Base-by-base conservation (phyloP, 2,329 filamentous ascomycete genomes). In the Alternaria sp. region DNA sequence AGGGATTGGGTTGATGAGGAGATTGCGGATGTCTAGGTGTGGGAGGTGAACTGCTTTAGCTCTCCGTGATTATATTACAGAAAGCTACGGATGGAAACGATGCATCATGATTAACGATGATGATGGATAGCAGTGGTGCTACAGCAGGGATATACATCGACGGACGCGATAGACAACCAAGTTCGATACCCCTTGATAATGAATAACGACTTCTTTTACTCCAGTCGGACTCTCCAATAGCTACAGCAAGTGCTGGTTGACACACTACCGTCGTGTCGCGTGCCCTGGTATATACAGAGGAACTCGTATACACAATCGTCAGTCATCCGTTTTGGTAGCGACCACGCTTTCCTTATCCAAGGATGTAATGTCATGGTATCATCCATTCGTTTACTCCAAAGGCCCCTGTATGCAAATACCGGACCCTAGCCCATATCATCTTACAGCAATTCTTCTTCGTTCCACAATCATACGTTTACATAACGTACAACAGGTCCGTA, bases 1-100 rank as follows among this genome's bases (percentile, higher is more conserved):
- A 88, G 88, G 77, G 86, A 90, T 15, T 96, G 93, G 91, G 87
- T 89, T 20, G 83, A 85, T 61, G 75, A 76, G 68, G 70, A 74
- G 68, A 65, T 69, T 63, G 53, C 51, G n/a, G 58, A 66, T 43
- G 50, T 55, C n/a, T 60, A 55, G 51, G 37, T 5, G 33, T 26
- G 43, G 30, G 15, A 1, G 9, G 15, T 11, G 37, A 41, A 41
- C 1, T 41, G n/a, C n/a, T 41, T 41, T 41, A 3, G 37, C n/a
- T 18, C 37, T 18, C 18, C n/a, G 37, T 41, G 37, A 41, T 41
- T 41, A 41, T 10, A 14, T 3, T 28, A 20, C 50, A 21, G 45
- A 15, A 21, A 9, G 11, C 46, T 11, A 30, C 25, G 33, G 8
- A 28, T 30, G 47, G 21, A 45, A 45, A 2, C 25, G 23, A 33